phyloP scores from a whole-genome alignment of 192 early-diverging fungal genomes.

The Phlyctochytrium planicorne region DNA sequence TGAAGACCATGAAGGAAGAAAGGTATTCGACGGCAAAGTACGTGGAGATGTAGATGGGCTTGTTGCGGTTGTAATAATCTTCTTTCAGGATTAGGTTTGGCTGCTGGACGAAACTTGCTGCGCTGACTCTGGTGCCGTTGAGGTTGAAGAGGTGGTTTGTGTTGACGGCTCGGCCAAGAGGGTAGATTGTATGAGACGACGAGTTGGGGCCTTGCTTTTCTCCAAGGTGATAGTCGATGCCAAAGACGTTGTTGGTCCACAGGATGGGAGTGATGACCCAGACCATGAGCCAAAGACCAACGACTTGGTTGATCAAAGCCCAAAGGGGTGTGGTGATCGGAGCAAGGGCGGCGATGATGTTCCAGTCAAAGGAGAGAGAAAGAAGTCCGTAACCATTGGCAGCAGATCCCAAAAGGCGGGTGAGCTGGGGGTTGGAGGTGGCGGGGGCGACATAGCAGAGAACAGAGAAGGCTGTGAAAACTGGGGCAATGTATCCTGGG shows the following conservation, averaged over 20 bases:
- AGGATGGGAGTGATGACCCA: conserved; percentile 65
- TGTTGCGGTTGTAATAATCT: conserved; percentile 9
- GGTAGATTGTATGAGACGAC: conserved; percentile 1
- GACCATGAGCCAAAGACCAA: conserved; percentile 68
- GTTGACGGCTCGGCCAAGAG: conserved; percentile 26
- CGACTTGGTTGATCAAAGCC: conserved; percentile 66
- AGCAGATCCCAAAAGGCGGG: conserved; percentile 9
- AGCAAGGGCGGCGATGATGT: conserved; percentile 48
- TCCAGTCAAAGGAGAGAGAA: conserved; percentile 50
- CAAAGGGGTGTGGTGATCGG: conserved; percentile 75
- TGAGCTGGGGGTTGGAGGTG: background rate
- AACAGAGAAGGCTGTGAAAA: conserved; percentile 38
- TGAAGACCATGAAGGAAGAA: conserved; percentile 47
- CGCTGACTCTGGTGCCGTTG: conserved; percentile 9
- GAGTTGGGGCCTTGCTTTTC: conserved; percentile 19
- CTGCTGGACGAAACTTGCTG: conserved; percentile 9
- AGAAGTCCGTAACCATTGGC: background rate
- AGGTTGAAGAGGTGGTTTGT: conserved; percentile 15
- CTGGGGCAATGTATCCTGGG: conserved; percentile 58
- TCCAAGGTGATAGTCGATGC: conserved; percentile 21
- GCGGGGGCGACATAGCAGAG: conserved; percentile 34
- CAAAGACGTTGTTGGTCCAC: conserved; percentile 33
- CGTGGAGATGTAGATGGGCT: conserved; percentile 29
- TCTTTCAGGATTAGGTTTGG: conserved; percentile 20
- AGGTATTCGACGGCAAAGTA: conserved; percentile 28